Evolutionary conservation across 768 basidiomycete genomes (phyloP), one percentile per base, ranked within the genome.

Genomic region (Mycena galericulata): DNA sequence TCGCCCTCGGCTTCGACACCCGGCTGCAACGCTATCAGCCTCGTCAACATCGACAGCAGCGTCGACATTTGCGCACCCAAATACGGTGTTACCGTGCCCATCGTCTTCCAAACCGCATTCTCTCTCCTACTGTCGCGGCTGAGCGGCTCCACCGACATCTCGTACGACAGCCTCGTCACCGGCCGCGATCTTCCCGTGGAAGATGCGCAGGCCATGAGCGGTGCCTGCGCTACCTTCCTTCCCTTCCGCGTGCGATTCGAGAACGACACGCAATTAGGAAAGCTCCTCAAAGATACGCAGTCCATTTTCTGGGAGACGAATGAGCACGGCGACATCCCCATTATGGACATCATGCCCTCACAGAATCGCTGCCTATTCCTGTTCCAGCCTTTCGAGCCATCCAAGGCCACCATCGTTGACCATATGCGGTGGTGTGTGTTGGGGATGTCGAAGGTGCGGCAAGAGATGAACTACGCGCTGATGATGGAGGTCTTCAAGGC

Each of bases 141-240:
- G 22, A 56, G 49, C 47, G 29, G 30, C 38, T 41, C 22, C 15
- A 30, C 36, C 10, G 54, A 65, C 40, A 58, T 65, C 27, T 10
- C 55, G 29, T 65, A 32, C 45, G 64, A 65, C 64, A 55, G 46
- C 45, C 64, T 65, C 56, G 55, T 65, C 38, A 58, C 62, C 36
- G 62, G 62, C 12, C 62, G 62, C 22, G 50, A 64, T 22, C 51
- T 65, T 41, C 45, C 49, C 29, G 34, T 65, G 27, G 64, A 65
- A 30, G 55, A 60, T 24, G 64, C 64, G 46, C 53, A 65, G 41
- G 54, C 26, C 38, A 65, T 65, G 34, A 65, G 54, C 51, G 64
- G 64, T 10, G 56, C 64, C 18, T 65, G 64, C 56, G 64, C 56
- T 24, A 65, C 49, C 8, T 65, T 59, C 55, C 53, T 59, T 17